phyloP scores from a whole-genome alignment of 768 basidiomycete genomes.

The Pleurotus salmoneostramineus region DNA sequence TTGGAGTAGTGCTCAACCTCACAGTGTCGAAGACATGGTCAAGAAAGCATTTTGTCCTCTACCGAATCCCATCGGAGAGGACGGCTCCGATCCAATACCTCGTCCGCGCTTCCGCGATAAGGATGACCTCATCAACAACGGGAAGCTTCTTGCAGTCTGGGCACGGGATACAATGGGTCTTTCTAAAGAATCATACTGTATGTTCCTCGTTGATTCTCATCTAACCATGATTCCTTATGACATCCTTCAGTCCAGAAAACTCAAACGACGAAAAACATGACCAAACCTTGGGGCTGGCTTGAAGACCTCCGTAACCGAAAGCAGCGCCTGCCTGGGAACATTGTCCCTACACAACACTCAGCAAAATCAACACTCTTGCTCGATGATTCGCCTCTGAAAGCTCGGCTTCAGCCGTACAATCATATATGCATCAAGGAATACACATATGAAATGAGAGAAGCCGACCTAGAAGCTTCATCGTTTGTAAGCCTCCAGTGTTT shows the following conservation, averaged over 20 bases:
- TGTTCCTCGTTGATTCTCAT: slow-evolving; percentile 24
- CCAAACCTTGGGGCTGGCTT: slow-evolving; percentile 56
- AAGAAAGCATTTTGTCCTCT: slow-evolving; percentile 45
- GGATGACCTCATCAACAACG: slow-evolving; percentile 8
- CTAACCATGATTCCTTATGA: background rate
- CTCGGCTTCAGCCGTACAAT: slow-evolving; percentile 72
- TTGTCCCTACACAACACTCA: slow-evolving; percentile 28
- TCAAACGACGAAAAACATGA: slow-evolving; percentile 72
- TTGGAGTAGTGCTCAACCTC: slow-evolving; percentile 85
- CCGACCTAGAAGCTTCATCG: slow-evolving; percentile 20
- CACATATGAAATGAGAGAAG: slow-evolving; percentile 34
- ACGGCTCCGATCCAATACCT: background rate
- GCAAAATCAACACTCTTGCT: slow-evolving; percentile 43
- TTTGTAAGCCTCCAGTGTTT: background rate
- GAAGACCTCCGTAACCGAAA: slow-evolving; percentile 8
- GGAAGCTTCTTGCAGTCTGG: slow-evolving; percentile 63
- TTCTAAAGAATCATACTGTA: slow-evolving; percentile 58
- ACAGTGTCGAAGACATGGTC: slow-evolving; percentile 76
- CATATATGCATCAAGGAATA: slow-evolving; percentile 79
- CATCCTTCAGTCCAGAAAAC: slow-evolving; percentile 34
- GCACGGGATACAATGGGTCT: slow-evolving; percentile 76
- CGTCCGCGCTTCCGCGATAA: background rate
- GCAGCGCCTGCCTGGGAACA: background rate
- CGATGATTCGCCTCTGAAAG: slow-evolving; percentile 54
- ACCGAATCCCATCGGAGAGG: background rate